Evolutionary conservation across 768 basidiomycete species (phyloP).

Genomic region (Suillus discolor): DNA sequence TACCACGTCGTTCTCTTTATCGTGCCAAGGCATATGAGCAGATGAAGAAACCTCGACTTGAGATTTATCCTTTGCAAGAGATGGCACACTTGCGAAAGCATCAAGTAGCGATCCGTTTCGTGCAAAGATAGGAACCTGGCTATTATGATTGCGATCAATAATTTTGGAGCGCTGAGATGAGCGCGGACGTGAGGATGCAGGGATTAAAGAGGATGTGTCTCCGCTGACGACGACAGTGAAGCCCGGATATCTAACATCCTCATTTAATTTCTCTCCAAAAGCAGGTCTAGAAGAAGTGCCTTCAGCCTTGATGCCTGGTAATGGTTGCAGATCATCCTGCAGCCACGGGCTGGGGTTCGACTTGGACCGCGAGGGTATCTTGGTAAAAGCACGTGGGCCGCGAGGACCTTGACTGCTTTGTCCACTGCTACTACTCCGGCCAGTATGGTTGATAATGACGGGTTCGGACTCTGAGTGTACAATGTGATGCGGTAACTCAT

Average conservation of each 20-base stretch:
- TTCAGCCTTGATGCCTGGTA: slow-evolving; percentile 5
- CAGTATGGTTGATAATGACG: slow-evolving; percentile 15
- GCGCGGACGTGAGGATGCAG: slow-evolving; percentile 5
- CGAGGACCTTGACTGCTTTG: slow-evolving; percentile 41
- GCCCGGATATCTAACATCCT: slow-evolving; percentile 8
- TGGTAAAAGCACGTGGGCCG: slow-evolving; percentile 43
- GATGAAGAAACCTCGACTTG: slow-evolving; percentile 1
- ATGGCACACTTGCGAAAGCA: background rate
- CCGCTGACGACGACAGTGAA: slow-evolving; percentile 10
- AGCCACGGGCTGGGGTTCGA: slow-evolving; percentile 22
- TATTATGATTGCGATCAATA: slow-evolving; percentile 16
- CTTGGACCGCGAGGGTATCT: slow-evolving; percentile 33
- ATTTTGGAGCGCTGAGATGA: slow-evolving; percentile 6
- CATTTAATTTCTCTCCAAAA: slow-evolving; percentile 21
- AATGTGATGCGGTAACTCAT: slow-evolving; percentile 3
- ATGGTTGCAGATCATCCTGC: slow-evolving; percentile 5
- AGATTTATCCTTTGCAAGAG: slow-evolving; percentile 3
- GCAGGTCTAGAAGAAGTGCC: slow-evolving; percentile 8
- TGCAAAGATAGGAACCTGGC: slow-evolving; percentile 2
- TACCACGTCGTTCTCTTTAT: slow-evolving; percentile 26
- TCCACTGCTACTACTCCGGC: slow-evolving; percentile 33
- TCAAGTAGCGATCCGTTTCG: slow-evolving; percentile 13
- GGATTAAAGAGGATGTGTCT: background rate
- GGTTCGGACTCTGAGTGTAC: slow-evolving; percentile 8
- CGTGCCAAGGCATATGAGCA: background rate